Percentiles rank a stretch among this genome's conserved stretches.
phyloP scores from a whole-genome alignment of 768 basidiomycete species.

The Suillus decipiens region DNA sequence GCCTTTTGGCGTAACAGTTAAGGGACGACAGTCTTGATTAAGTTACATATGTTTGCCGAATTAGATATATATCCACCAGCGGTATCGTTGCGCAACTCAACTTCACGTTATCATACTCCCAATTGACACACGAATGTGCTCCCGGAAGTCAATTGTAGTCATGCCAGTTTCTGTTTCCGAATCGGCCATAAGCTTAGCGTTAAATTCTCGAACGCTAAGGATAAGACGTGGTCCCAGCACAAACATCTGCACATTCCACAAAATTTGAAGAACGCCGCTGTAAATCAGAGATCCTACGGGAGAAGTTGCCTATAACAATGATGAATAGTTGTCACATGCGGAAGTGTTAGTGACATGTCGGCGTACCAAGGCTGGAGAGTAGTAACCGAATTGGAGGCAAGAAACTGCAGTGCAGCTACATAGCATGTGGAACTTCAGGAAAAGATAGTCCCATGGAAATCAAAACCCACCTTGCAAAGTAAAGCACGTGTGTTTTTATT shows the following conservation, averaged over 20 bases:
- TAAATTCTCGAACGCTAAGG: neutral
- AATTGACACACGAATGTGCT: neutral
- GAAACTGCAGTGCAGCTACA: neutral
- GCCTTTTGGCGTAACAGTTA: too few relatives aligned
- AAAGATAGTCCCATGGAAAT: neutral
- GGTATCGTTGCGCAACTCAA: neutral
- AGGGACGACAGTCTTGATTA: too few relatives aligned
- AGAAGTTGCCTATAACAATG: neutral
- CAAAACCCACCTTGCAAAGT: neutral
- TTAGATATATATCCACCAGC: slow-evolving; percentile 12
- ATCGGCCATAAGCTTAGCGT: neutral
- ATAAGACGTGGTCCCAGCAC: neutral
- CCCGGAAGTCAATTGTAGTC: neutral
- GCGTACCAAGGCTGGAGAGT: neutral
- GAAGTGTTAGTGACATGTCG: neutral
- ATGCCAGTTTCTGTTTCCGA: neutral
- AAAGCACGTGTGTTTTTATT: neutral
- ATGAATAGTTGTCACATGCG: neutral
- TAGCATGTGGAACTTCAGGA: neutral
- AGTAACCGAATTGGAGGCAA: neutral
- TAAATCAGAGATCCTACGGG: neutral
- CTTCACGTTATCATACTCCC: too few relatives aligned
- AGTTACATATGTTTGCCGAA: slow-evolving; percentile 22
- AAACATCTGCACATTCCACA: slow-evolving; percentile 2
- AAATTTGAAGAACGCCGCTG: neutral